phyloP scores from a whole-genome alignment of 2,329 filamentous ascomycete genomes.

The Ceratocystis cubensis region DNA sequence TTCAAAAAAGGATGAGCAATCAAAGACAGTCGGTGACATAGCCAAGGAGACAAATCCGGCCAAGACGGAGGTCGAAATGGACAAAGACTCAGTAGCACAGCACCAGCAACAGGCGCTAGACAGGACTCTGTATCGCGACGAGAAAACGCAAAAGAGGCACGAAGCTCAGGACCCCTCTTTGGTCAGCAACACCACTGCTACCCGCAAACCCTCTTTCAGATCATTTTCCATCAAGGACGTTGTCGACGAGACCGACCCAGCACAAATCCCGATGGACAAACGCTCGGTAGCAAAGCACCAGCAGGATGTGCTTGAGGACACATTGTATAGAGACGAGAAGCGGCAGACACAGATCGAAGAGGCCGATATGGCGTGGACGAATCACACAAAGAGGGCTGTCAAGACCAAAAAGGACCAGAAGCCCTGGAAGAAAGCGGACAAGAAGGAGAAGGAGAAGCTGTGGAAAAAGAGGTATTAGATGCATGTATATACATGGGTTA shows the following conservation, averaged over 20 bases:
- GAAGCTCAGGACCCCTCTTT: not conserved
- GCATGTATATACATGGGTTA: not conserved
- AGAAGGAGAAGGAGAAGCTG: conserved; percentile 9
- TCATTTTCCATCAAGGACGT: not conserved
- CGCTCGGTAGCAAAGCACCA: not conserved
- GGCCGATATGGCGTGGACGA: not conserved
- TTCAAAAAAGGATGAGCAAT: not conserved
- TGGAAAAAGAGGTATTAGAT: not conserved
- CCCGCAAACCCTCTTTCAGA: not conserved
- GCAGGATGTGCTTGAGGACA: not conserved
- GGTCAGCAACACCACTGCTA: too few species aligned
- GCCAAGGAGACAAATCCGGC: not conserved
- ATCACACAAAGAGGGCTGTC: not conserved
- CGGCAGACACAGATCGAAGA: conserved; percentile 5
- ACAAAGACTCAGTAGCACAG: not conserved
- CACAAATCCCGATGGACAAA: not conserved
- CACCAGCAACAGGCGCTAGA: not conserved
- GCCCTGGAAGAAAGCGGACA: conserved; percentile 9
- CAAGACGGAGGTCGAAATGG: not conserved
- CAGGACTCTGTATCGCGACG: not conserved
- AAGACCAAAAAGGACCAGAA: conserved; percentile 2
- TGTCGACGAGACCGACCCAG: not conserved
- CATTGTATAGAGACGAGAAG: not conserved
- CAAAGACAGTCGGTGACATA: not conserved
- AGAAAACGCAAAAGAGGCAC: not conserved